Conservation (phyloP, 2,329 filamentous ascomycete species). For the Hypoxylon sp. region DNA sequence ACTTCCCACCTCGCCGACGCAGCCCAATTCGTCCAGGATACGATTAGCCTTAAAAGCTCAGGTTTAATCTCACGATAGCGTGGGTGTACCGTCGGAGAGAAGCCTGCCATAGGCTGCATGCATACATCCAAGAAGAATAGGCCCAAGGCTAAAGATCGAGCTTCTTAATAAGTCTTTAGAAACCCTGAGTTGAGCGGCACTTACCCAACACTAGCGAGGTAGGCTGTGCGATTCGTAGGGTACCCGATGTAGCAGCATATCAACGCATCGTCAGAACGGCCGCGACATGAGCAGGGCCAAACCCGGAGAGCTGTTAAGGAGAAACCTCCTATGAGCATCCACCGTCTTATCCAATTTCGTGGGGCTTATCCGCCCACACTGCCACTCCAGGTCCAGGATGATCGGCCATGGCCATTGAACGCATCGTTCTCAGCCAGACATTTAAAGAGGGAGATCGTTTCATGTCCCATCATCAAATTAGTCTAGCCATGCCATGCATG, state of each 20-base stretch:
- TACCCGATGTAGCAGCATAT: slow-evolving; percentile 30
- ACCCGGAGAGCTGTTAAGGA: slow-evolving; percentile 31
- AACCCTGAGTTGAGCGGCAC: slow-evolving; percentile 41
- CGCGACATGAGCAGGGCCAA: slow-evolving; percentile 7
- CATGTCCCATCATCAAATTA: slow-evolving; percentile 29
- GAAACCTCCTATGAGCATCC: slow-evolving; percentile 22
- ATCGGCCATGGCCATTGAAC: slow-evolving; percentile 31
- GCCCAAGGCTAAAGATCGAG: slow-evolving; percentile 43
- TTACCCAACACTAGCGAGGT: slow-evolving; percentile 33
- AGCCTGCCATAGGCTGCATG: slow-evolving; percentile 34
- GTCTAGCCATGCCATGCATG: slow-evolving; percentile 33
- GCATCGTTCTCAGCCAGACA: slow-evolving; percentile 24
- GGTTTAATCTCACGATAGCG: slow-evolving; percentile 35
- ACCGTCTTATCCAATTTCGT: slow-evolving; percentile 32
- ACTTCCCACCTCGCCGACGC: slow-evolving; percentile 15
- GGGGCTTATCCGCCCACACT: slow-evolving; percentile 34
- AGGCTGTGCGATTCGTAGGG: slow-evolving; percentile 33
- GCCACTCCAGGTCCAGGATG: slow-evolving; percentile 10
- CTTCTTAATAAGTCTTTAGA: slow-evolving; percentile 45
- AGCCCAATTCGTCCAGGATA: slow-evolving; percentile 20
- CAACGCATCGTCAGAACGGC: slow-evolving; percentile 10
- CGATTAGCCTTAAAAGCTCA: slow-evolving; percentile 26
- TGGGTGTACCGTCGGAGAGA: slow-evolving; percentile 24
- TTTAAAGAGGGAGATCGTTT: slow-evolving; percentile 24
- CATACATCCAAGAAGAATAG: slow-evolving; percentile 37